Percentiles rank a stretch among this genome's conserved stretches.
phyloP scores from a whole-genome alignment of 202 grass and related monocot species.

The Tripidium arundinaceum region DNA sequence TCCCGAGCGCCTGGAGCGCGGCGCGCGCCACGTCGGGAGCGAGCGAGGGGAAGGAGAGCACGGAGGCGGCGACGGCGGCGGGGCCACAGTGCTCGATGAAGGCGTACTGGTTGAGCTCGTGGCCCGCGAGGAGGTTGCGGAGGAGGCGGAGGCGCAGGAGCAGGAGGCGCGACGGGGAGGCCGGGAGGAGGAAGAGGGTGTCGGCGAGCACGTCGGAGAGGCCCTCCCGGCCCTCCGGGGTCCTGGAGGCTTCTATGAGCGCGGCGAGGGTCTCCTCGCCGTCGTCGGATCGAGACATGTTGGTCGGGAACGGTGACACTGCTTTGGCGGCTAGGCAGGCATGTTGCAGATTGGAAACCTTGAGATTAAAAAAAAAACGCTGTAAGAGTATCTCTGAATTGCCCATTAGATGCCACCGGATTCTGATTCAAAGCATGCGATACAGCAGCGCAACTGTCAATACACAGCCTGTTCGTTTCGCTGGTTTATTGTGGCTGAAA shows the following conservation, averaged over 20 bases:
- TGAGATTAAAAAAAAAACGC: no score
- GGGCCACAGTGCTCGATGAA: conserved; percentile 54
- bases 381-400: no score
- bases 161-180: conserved; percentile 17
- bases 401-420: no score
- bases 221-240: conserved; percentile 39
- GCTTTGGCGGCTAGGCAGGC: no score
- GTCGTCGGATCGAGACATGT: conserved; percentile 18
- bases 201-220: conserved; percentile 40
- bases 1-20: conserved; percentile 64
- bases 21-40: conserved; percentile 39
- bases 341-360: no score
- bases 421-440: no score
- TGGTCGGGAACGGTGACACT: neutral
- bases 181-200: conserved; percentile 44
- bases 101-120: conserved; percentile 52
- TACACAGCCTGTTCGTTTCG: no score
- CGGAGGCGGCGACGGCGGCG: conserved; percentile 27
- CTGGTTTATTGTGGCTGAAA: no score
- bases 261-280: conserved; percentile 38
- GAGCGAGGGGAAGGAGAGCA: conserved; percentile 25
- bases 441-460: no score
- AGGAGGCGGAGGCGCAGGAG: conserved; percentile 73
- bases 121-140: conserved; percentile 82
- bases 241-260: conserved; percentile 58